A percentile compares a stretch with the other conserved stretches of the same genome.
Evolutionary conservation across 805 yeast species (phyloP).

Genomic region (Henningerozyma blattae): DNA sequence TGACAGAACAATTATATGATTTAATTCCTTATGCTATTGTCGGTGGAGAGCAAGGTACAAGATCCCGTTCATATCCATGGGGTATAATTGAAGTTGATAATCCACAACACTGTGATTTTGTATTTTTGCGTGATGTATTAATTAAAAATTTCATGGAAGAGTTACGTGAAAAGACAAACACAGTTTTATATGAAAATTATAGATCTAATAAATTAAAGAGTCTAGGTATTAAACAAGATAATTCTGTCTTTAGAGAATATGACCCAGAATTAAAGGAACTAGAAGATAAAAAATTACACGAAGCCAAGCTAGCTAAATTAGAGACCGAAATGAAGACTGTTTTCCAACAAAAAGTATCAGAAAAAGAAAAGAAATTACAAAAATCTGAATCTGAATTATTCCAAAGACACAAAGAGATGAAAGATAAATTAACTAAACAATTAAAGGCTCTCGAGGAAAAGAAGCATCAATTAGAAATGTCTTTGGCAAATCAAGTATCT

Average conservation of each 20-base stretch:
- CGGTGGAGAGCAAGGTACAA: conserved; percentile 69
- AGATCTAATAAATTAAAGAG: conserved; percentile 68
- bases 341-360: conserved; percentile 90
- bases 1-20: conserved; percentile 53
- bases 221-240: conserved; percentile 88
- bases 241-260: conserved; percentile 84
- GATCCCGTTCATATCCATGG: conserved; percentile 96
- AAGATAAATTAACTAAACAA: conserved; percentile 83
- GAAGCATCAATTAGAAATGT: conserved; percentile 60
- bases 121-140: conserved; percentile 75
- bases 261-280: conserved; percentile 88
- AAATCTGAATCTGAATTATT: conserved; percentile 94
- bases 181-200: conserved; percentile 73
- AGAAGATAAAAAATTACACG: conserved; percentile 88
- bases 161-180: conserved; percentile 73
- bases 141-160: conserved; percentile 90
- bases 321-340: conserved; percentile 95
- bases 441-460: conserved; percentile 84
- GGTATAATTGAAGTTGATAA: conserved; percentile 93
- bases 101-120: conserved; percentile 86
- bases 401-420: conserved; percentile 93
- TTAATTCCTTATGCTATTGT: conserved; percentile 88
- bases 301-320: conserved; percentile 85
- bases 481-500: conserved; percentile 26
- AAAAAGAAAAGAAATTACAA: conserved; percentile 94